Percentiles rank a stretch among this genome's conserved stretches.
Evolutionary conservation across 805 yeast species (phyloP).

Genomic region (Lachancea waltii): DNA sequence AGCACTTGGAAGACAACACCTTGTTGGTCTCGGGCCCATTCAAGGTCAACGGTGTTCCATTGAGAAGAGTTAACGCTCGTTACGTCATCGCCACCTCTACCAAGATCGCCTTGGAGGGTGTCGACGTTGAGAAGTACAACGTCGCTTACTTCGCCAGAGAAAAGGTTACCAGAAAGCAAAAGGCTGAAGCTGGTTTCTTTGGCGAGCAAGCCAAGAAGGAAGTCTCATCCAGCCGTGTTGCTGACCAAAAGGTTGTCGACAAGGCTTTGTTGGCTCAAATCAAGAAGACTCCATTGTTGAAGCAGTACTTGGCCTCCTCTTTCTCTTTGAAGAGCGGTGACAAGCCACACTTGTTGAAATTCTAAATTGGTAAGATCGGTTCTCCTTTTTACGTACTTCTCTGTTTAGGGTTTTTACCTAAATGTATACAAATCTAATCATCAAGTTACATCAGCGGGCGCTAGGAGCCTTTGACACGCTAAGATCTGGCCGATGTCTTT

Average conservation of each 20-base stretch:
- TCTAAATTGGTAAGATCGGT: constrained; percentile 44
- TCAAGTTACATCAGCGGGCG: too few species aligned
- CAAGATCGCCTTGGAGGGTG: constrained; percentile 69
- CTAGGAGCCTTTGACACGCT: too few species aligned
- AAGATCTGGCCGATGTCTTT: too few species aligned
- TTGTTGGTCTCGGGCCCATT: constrained; percentile 96
- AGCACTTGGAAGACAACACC: constrained; percentile 96
- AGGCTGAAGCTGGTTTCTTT: constrained; percentile 90
- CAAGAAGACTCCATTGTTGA: constrained; percentile 95
- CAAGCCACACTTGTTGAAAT: constrained; percentile 96
- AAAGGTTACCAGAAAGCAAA: constrained; percentile 72
- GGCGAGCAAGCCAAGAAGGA: constrained; percentile 71
- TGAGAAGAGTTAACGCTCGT: constrained; percentile 98
- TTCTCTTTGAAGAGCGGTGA: constrained; percentile 98
- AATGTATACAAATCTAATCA: constrained; percentile 12
- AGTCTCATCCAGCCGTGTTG: constrained; percentile 87
- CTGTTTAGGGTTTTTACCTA: constrained; percentile 10
- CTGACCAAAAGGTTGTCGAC: constrained; percentile 95
- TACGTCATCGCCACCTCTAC: constrained; percentile 99
- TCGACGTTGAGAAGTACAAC: constrained; percentile 85
- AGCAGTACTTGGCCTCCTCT: constrained; percentile 91
- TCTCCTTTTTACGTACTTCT: constrained; percentile 7
- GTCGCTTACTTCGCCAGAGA: constrained; percentile 96
- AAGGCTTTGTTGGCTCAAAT: constrained; percentile 86
- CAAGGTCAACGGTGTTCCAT: constrained; percentile 99